phyloP scores from a whole-genome alignment of 495 filamentous ascomycete genomes.

The Viridothelium virens region DNA sequence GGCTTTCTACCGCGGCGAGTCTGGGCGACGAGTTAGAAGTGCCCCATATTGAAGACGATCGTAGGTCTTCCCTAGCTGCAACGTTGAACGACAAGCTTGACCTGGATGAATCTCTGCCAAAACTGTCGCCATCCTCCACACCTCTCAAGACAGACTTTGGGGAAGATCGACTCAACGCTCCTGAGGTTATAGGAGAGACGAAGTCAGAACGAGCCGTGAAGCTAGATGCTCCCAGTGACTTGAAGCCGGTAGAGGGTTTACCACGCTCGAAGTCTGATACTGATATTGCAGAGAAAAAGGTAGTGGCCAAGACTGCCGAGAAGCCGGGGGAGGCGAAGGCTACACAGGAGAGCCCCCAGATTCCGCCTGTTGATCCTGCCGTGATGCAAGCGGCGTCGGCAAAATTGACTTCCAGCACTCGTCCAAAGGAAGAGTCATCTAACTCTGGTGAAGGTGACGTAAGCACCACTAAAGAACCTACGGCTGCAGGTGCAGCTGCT shows the following conservation, averaged over 20 bases:
- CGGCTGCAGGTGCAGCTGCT: conserved; percentile 37
- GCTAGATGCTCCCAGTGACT: not conserved
- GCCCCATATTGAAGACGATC: conserved; percentile 32
- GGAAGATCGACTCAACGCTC: not conserved
- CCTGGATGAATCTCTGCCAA: conserved; percentile 19
- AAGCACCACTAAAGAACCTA: conserved; percentile 14
- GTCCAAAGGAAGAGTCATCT: conserved; percentile 18
- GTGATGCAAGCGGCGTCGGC: not conserved
- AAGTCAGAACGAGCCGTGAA: not conserved
- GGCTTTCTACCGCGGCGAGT: not conserved
- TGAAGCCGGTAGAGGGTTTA: not conserved
- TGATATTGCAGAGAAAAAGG: not conserved
- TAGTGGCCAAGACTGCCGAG: not conserved
- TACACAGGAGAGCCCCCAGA: not conserved
- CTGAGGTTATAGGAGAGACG: not conserved
- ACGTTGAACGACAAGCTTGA: conserved; percentile 30
- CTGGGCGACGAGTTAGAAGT: conserved; percentile 39
- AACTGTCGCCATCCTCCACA: conserved; percentile 18
- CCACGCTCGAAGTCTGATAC: conserved; percentile 1
- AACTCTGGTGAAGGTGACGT: conserved; percentile 7
- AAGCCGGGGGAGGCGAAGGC: not conserved
- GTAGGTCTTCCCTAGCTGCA: conserved; percentile 35
- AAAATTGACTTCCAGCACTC: conserved; percentile 24
- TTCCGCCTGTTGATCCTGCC: not conserved
- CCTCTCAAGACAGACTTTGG: conserved; percentile 14